phyloP scores from a whole-genome alignment of 495 filamentous ascomycete species.

The Penicillium canariense region DNA sequence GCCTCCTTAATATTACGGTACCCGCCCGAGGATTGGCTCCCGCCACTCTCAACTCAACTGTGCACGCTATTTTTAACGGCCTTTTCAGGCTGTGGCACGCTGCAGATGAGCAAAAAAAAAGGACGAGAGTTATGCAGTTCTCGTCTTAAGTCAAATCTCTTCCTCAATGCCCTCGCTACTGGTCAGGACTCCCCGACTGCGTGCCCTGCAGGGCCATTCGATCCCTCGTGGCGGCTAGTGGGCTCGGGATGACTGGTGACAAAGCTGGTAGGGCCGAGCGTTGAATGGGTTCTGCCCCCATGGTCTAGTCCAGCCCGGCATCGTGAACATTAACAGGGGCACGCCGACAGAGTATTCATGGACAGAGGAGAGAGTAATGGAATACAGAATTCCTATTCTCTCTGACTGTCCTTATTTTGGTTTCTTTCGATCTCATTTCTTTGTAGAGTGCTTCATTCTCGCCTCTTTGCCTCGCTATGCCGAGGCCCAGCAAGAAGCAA shows the following conservation, averaged over 20 bases:
- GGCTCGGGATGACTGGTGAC: slow-evolving; percentile 2
- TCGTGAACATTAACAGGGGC: not conserved
- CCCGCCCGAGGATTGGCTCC: slow-evolving; percentile 24
- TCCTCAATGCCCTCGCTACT: not conserved
- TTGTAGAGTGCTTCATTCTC: not conserved
- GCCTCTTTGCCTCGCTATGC: not conserved
- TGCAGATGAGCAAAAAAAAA: not conserved
- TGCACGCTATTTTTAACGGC: slow-evolving; percentile 17
- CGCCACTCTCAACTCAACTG: slow-evolving; percentile 21
- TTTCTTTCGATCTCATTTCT: not conserved
- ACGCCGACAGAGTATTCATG: too few species aligned
- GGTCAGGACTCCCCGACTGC: not conserved
- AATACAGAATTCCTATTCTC: not conserved
- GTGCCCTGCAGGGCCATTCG: slow-evolving; percentile 10
- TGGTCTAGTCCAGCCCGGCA: not conserved
- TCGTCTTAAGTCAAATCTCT: not conserved
- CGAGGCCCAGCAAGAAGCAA: not conserved
- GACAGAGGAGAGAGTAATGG: too few species aligned
- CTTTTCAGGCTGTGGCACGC: not conserved
- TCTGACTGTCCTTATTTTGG: not conserved
- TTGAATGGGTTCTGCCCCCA: not conserved
- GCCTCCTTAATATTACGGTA: slow-evolving; percentile 36
- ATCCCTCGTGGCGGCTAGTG: slow-evolving; percentile 19
- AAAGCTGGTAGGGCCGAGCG: not conserved
- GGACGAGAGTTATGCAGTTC: not conserved